These are phyloP conservation scores for Emmonsia crescens DNA, from an alignment of 2,329 filamentous ascomycete genomes.

Conservation along the genomic window DNA sequence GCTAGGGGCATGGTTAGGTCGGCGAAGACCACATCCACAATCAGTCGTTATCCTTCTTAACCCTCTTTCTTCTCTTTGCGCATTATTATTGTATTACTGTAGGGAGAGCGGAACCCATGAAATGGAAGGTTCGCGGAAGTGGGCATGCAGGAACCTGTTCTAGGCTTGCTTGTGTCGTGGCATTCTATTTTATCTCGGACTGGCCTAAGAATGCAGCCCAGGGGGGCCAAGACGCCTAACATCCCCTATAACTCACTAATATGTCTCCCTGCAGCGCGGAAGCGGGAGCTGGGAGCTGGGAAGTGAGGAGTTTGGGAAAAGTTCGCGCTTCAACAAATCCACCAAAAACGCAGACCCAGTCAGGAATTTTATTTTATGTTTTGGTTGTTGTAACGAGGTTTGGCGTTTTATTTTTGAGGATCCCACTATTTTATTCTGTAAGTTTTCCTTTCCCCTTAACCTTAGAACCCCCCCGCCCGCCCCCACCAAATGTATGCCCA, in stretches of 20 bases:
- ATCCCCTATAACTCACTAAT: neutral
- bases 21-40: neutral
- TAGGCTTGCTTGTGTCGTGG: neutral
- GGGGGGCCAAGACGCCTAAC: neutral
- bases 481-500: too few species aligned
- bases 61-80: neutral
- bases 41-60: neutral
- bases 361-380: neutral
- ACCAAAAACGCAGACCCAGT: neutral
- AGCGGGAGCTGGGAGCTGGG: neutral
- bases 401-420: neutral
- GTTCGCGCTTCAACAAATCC: neutral
- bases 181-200: neutral
- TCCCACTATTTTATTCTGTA: too few species aligned
- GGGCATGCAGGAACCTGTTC: constrained; percentile 5
- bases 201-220: neutral
- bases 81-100: neutral
- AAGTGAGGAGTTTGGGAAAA: neutral
- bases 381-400: neutral
- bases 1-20: neutral
- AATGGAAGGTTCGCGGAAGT: neutral
- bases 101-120: neutral
- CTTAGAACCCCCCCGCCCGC: too few species aligned
- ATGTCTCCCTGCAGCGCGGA: constrained; percentile 3
- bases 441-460: too few species aligned